Evolutionary conservation across 1,284 basidiomycete species (phyloP).

Genomic region (Ustilago bromivora): DNA sequence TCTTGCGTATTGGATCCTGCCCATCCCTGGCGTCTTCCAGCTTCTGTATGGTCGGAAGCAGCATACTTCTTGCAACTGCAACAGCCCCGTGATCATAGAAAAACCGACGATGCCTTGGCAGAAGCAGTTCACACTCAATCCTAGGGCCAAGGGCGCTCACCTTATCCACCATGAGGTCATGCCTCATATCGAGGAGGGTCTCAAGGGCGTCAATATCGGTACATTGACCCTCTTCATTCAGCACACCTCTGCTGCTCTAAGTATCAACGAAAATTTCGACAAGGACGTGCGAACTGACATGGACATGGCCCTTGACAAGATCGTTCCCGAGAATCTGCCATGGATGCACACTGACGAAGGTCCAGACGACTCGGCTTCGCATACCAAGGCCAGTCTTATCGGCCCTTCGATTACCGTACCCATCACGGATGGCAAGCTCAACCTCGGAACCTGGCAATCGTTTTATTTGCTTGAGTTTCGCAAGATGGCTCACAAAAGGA

Average conservation of each 20-base stretch:
- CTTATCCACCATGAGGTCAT: conserved; percentile 86
- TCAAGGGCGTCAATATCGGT: conserved; percentile 71
- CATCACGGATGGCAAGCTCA: conserved; percentile 83
- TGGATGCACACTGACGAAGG: conserved; percentile 91
- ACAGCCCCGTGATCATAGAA: neutral
- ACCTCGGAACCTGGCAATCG: conserved; percentile 93
- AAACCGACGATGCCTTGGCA: conserved; percentile 84
- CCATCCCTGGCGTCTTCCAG: conserved; percentile 46
- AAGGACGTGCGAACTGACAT: conserved; percentile 73
- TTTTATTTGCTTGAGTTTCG: conserved; percentile 83
- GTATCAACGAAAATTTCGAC: conserved; percentile 88
- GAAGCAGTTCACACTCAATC: conserved; percentile 78
- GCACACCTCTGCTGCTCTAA: conserved; percentile 89
- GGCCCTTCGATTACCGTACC: conserved; percentile 86
- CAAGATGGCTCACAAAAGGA: conserved; percentile 76
- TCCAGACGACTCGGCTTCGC: conserved; percentile 73
- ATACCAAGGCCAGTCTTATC: conserved; percentile 87
- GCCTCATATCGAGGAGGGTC: conserved; percentile 78
- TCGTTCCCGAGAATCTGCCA: conserved; percentile 83
- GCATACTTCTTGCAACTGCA: conserved; percentile 4
- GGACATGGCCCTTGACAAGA: conserved; percentile 77
- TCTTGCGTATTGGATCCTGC: conserved; percentile 45
- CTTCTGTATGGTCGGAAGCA: conserved; percentile 22
- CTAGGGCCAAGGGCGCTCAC: conserved; percentile 76
- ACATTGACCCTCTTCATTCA: conserved; percentile 76